Conservation (phyloP, 352 stramenopile species). For the Phytophthora ramorum region DNA sequence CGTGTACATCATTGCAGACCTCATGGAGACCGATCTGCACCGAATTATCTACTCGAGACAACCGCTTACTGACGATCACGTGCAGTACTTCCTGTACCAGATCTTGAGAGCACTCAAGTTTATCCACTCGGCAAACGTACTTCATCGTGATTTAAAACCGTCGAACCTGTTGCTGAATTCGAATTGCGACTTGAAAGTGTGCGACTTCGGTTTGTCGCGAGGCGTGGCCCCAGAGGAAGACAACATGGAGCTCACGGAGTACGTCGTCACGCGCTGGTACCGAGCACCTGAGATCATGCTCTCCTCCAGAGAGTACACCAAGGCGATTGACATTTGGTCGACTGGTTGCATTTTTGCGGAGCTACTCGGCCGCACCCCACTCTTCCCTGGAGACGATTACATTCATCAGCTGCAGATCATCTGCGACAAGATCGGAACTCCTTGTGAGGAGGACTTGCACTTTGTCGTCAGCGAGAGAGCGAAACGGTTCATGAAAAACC, state of each 20-base stretch:
- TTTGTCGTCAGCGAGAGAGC: conserved; percentile 94
- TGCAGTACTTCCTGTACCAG: conserved; percentile 96
- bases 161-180: conserved; percentile 97
- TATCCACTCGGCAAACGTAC: conserved; percentile 94
- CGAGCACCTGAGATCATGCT: conserved; percentile 97
- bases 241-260: conserved; percentile 93
- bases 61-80: conserved; percentile 92
- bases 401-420: conserved; percentile 99
- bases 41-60: conserved; percentile 98
- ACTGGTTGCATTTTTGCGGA: conserved; percentile 96
- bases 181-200: conserved; percentile 94
- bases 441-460: conserved; percentile 86
- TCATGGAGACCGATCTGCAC: conserved; percentile 99
- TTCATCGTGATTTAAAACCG: conserved; percentile 97
- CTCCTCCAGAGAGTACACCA: conserved; percentile 95
- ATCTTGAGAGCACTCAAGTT: conserved; percentile 96
- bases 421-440: conserved; percentile 91
- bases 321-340: conserved; percentile 97
- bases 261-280: conserved; percentile 95
- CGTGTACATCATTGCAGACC: conserved; percentile 98
- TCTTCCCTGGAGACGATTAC: conserved; percentile 98
- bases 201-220: conserved; percentile 92
- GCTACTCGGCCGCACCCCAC: conserved; percentile 87
- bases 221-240: conserved; percentile 84
- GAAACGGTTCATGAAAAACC: conserved; percentile 87